Base-by-base conservation (phyloP, 2,329 filamentous ascomycete genomes). In the Cladophialophora immunda region DNA sequence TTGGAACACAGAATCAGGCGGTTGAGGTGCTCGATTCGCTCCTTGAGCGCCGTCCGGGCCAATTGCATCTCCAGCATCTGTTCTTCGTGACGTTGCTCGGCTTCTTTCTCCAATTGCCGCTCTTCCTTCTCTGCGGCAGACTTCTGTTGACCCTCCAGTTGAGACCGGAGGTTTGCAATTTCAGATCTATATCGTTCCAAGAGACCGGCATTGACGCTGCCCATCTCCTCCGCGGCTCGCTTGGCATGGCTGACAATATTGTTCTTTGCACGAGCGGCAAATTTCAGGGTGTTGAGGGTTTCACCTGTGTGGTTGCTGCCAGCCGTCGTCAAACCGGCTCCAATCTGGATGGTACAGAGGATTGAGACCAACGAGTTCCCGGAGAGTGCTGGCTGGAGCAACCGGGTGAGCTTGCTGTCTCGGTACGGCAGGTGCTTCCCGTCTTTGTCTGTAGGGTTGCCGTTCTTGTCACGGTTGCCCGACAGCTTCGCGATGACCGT, bases 21-120 rank as follows among this genome's bases (percentile, higher is more conserved):
- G 79, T 98, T 99, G 55, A 99, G 84, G 78, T 99, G 95, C 77
- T 97, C 94, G 73, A 99, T 99, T 32, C 95, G 90, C 82, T 99
- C 95, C 78, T 98, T 99, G 62, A 99, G 82, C 0, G 95, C 95
- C 0, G 95, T 99, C 50, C 95, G 89, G 34, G 95, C 95, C 55
- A 99, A 86, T 77, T 99, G 95, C 92, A 99, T 98, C 79, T 99
- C 95, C 62, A 99, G 85, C 86, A 99, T 94, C 78, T 99, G 95
- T 81, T 98, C 95, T 76, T 97, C 94, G 73, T 97, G 95, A 45
- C 93, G 89, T 72, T 92, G 87, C 72, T 93, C 90, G 7, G 92
- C 91, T 79, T 97, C 92, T 73, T 90, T 88, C 77, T 95, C 89
- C 72, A 89, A 87, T 74, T 95, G 92, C 27, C 83, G 80, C 64